Base-by-base conservation (phyloP, 2,329 filamentous ascomycete species). In the Colletotrichum sp. region DNA sequence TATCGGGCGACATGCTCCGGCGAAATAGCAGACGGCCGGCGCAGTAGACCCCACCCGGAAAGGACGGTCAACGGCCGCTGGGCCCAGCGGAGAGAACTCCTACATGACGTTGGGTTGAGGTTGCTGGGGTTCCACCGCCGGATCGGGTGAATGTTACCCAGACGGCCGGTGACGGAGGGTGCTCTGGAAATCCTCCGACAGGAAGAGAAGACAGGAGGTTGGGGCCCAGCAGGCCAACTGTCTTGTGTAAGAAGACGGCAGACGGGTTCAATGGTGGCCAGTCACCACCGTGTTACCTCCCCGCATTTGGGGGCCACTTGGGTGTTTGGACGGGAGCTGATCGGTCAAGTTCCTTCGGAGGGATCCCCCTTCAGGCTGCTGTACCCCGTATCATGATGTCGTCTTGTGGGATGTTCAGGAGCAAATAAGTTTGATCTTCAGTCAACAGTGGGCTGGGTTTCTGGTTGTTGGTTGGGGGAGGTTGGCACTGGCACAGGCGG, bases 121-220 rank as follows among this genome's bases (percentile, higher is more conserved):
- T 55, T 34, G 34, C 8, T 44, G 48, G 28, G 62, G 68, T 72
- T 66, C 69, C 73, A 75, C 73, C 72, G 72, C 68, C 55, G 32
- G 60, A 66, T 75, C 63, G 73, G 73, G 63, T 44, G 30, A 68
- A 59, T 26, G 73, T 72, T 44, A 59, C 69, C 44, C 55, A 68
- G 69, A 57, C 55, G 32, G 69, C 69, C 69, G 73, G 69, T 72
- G 63, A 59, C 69, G 73, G 66, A 68, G 63, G 59, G 71, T 52
- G 60, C 52, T 44, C 26, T 32, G 68, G 28, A 39, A 26, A 52
- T 39, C 32, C 24, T 44, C 68, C 36, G 55, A 75, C 68, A 57
- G 62, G 26, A 62, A 52, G 39, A 57, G 36, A 28, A 22, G 32
- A 32, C 28, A 48, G 44, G 32, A 71, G 68, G 28, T 13, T 48